A percentile compares a stretch with the other conserved stretches of the same genome.
phyloP scores from a whole-genome alignment of 345 rosid species.

The Hypericum perforatum region DNA sequence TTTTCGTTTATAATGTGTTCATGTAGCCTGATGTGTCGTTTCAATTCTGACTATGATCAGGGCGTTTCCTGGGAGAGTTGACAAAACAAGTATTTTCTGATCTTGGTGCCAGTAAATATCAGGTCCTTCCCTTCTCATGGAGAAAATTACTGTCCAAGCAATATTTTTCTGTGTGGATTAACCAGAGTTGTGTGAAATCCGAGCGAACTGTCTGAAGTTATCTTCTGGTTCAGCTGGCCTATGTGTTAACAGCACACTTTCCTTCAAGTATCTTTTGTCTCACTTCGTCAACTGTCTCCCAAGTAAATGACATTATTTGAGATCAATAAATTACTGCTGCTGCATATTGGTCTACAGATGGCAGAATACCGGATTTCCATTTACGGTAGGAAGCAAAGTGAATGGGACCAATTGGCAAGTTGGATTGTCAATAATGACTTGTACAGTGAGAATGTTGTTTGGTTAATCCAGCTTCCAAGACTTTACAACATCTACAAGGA shows the following conservation, averaged over 20 bases:
- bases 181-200: too few species aligned
- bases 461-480: conserved; percentile 49
- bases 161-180: background rate
- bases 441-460: conserved; percentile 43
- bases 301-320: background rate
- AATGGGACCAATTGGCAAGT: conserved; percentile 56
- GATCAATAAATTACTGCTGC: background rate
- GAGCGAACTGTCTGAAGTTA: too few species aligned
- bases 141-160: background rate
- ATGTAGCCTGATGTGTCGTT: too few species aligned
- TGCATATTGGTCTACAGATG: conserved; percentile 23
- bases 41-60: conserved; percentile 12
- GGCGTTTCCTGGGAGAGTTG: conserved; percentile 44
- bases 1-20: too few species aligned
- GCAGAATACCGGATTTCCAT: conserved; percentile 45
- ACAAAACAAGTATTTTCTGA: conserved; percentile 45
- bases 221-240: too few species aligned
- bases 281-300: too few species aligned
- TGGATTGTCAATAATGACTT: conserved; percentile 45
- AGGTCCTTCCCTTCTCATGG: conserved; percentile 16
- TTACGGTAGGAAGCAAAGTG: conserved; percentile 52
- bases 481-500: conserved; percentile 41
- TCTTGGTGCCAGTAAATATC: conserved; percentile 48
- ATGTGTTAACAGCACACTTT: too few species aligned
- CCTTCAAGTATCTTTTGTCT: too few species aligned